These are phyloP conservation scores for Helotiales sp. DNA, from an alignment of 2,329 filamentous ascomycete genomes.

Conservation along the genomic window DNA sequence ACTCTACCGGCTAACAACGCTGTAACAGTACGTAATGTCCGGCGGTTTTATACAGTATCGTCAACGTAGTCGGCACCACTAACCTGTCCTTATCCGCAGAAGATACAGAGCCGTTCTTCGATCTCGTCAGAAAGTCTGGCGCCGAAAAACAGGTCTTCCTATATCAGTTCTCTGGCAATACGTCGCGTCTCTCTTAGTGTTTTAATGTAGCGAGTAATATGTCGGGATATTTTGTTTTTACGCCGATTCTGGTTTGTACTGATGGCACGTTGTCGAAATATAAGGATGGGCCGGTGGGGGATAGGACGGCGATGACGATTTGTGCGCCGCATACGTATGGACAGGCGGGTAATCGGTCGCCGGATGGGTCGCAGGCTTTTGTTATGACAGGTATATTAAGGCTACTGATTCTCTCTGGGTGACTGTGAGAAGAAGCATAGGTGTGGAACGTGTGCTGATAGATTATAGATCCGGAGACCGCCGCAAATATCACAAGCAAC, in stretches of 20 bases:
- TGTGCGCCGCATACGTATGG: constrained; percentile 14
- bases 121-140: constrained; percentile 9
- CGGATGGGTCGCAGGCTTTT: constrained; percentile 3
- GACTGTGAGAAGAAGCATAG: too few species aligned
- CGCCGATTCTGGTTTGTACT: constrained; percentile 11
- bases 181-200: background rate
- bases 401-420: too few species aligned
- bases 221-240: constrained; percentile 17
- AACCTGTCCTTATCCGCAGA: constrained; percentile 18
- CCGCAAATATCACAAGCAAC: constrained; percentile 9
- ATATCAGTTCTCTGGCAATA: constrained; percentile 15
- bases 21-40: constrained; percentile 19
- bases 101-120: constrained; percentile 4
- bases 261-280: constrained; percentile 12
- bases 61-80: constrained; percentile 18
- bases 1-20: background rate
- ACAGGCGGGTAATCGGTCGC: background rate
- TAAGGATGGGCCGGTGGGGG: constrained; percentile 15
- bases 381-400: background rate
- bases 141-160: constrained; percentile 11
- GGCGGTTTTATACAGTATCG: background rate
- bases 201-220: background rate
- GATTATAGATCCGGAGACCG: constrained; percentile 8
- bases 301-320: constrained; percentile 17
- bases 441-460: background rate